A percentile compares a stretch with the other conserved stretches of the same genome.
Conservation (phyloP, 345 rosid genomes). For the Leavenworthia alabamica region DNA sequence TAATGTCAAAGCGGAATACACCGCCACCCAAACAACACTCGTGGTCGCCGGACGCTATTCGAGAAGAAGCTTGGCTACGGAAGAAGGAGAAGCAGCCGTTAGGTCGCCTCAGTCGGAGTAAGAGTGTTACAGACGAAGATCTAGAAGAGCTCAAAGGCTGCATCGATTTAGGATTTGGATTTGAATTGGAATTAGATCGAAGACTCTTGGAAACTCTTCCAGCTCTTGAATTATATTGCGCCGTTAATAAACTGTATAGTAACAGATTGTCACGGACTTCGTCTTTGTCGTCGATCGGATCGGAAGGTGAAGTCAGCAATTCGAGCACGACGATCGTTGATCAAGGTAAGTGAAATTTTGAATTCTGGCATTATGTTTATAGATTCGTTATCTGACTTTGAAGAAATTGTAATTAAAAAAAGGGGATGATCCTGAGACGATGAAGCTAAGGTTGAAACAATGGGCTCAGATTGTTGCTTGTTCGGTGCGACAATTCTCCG, state of each 20-base stretch:
- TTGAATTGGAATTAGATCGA: slow-evolving; percentile 52
- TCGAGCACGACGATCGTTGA: slow-evolving; percentile 42
- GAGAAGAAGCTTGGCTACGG: slow-evolving; percentile 75
- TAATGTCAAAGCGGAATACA: slow-evolving; percentile 28
- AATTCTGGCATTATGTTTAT: neutral
- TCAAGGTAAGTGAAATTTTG: slow-evolving; percentile 39
- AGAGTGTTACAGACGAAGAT: slow-evolving; percentile 74
- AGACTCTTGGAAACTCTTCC: slow-evolving; percentile 60
- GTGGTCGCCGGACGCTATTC: slow-evolving; percentile 68
- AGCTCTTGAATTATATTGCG: slow-evolving; percentile 67
- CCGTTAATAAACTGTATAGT: slow-evolving; percentile 57
- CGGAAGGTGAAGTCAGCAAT: slow-evolving; percentile 40
- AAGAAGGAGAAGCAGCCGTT: slow-evolving; percentile 31
- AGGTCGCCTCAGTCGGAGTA: slow-evolving; percentile 24
- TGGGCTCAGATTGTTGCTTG: slow-evolving; percentile 93
- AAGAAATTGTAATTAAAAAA: neutral
- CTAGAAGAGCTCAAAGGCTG: slow-evolving; percentile 75
- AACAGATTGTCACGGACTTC: slow-evolving; percentile 50
- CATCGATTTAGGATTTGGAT: slow-evolving; percentile 83
- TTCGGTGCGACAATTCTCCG: slow-evolving; percentile 55
- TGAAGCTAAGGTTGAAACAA: slow-evolving; percentile 65
- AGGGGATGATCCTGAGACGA: slow-evolving; percentile 72
- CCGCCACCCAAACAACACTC: slow-evolving; percentile 43
- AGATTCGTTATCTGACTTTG: neutral
- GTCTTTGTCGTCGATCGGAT: slow-evolving; percentile 48